Evolutionary conservation across 805 yeast genomes (phyloP).

Genomic region (Metschnikowia lunata): DNA sequence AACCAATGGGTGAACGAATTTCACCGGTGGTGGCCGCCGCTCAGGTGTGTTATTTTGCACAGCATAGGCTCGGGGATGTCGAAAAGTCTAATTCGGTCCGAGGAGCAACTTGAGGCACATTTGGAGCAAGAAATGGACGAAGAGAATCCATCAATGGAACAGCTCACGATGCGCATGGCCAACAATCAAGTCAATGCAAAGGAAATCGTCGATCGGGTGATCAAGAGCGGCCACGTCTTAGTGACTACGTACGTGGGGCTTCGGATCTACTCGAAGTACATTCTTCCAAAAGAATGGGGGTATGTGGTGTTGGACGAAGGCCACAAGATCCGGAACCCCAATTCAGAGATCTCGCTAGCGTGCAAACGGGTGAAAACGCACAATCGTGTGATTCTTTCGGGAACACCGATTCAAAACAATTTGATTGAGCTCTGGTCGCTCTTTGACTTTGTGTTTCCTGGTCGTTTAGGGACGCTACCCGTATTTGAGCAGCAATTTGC

Average conservation of each 20-base stretch:
- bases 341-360: conserved; percentile 77
- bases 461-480: conserved; percentile 89
- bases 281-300: conserved; percentile 77
- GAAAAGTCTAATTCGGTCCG: conserved; percentile 24
- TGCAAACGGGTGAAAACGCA: conserved; percentile 82
- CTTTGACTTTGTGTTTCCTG: conserved; percentile 94
- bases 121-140: conserved; percentile 43
- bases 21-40: conserved; percentile 97
- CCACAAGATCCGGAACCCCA: conserved; percentile 93
- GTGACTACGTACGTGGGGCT: conserved; percentile 91
- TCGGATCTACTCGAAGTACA: conserved; percentile 55
- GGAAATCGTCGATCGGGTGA: conserved; percentile 52
- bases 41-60: conserved; percentile 80
- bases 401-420: conserved; percentile 96
- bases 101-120: conserved; percentile 47
- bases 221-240: conserved; percentile 71
- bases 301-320: conserved; percentile 94
- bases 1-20: conserved; percentile 97
- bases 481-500: conserved; percentile 92
- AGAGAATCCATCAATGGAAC: conserved; percentile 1
- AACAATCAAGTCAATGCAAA: conserved; percentile 38
- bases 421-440: conserved; percentile 89
- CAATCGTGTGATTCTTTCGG: conserved; percentile 85
- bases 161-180: conserved; percentile 17
- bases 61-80: conserved; percentile 88